These are phyloP conservation scores for Globisporangium radiosum DNA, from an alignment of 352 stramenopile species.

Conservation along the genomic window DNA sequence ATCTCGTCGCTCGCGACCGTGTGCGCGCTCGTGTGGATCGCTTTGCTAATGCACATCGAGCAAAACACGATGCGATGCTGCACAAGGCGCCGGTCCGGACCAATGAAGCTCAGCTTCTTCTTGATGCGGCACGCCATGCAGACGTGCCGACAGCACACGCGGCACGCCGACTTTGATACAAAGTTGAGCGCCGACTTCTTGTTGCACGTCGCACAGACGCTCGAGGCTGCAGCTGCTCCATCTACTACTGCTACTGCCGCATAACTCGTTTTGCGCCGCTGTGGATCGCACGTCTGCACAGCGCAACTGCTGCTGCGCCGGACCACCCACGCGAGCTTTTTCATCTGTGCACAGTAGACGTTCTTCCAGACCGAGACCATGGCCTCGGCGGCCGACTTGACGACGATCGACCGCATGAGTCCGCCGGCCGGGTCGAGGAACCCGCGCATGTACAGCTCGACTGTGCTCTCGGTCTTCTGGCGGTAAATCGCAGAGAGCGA, in stretches of 20 bases:
- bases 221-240: not conserved
- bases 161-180: slow-evolving; percentile 17
- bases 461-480: slow-evolving; percentile 27
- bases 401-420: slow-evolving; percentile 29
- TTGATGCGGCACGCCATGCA: slow-evolving; percentile 29
- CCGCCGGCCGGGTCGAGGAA: slow-evolving; percentile 23
- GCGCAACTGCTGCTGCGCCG: not conserved
- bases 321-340: slow-evolving; percentile 59
- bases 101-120: slow-evolving; percentile 33
- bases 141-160: slow-evolving; percentile 29
- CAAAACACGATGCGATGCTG: slow-evolving; percentile 36
- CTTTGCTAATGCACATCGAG: slow-evolving; percentile 30
- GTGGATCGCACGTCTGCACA: not conserved
- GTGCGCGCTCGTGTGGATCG: slow-evolving; percentile 23
- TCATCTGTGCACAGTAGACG: slow-evolving; percentile 51
- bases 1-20: slow-evolving; percentile 19
- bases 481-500: slow-evolving; percentile 52
- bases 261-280: not conserved
- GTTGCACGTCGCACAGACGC: slow-evolving; percentile 21
- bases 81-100: slow-evolving; percentile 19
- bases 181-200: slow-evolving; percentile 20
- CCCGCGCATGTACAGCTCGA: slow-evolving; percentile 48
- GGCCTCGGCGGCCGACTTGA: slow-evolving; percentile 22
- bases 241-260: too few species aligned
- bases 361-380: slow-evolving; percentile 29